A percentile compares a stretch with the other conserved stretches of the same genome.
Evolutionary conservation across 2,329 filamentous ascomycete genomes (phyloP).

Genomic region (Orbilia blumenaviensis): DNA sequence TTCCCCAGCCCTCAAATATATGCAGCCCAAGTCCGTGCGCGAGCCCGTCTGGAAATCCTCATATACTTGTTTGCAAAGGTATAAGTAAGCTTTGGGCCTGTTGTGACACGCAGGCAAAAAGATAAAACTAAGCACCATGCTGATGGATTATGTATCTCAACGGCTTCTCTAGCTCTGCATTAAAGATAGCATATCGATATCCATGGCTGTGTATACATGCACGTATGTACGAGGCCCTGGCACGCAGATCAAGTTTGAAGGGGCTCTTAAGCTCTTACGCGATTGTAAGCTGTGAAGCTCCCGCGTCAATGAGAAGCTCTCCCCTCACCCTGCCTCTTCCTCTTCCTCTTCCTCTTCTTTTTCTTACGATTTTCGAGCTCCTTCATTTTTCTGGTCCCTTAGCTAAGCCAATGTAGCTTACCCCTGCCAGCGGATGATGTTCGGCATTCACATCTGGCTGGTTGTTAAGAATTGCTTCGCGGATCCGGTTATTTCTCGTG

Average conservation of each 20-base stretch:
- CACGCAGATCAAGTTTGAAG: constrained; percentile 14
- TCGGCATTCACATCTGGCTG: background rate
- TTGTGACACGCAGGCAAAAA: constrained; percentile 27
- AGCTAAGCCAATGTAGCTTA: background rate
- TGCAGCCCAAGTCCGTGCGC: constrained; percentile 49
- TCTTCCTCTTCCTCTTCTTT: no score
- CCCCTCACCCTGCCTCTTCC: no score
- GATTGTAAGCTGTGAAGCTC: constrained; percentile 16
- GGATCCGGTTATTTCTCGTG: constrained; percentile 46
- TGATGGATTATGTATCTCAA: constrained; percentile 7
- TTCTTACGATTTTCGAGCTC: constrained; percentile 27
- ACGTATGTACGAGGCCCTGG: constrained; percentile 1
- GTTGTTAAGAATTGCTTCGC: background rate
- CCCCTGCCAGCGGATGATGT: background rate
- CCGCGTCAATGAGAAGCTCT: background rate
- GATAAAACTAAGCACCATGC: constrained; percentile 5
- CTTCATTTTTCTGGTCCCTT: constrained; percentile 26
- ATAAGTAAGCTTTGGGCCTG: constrained; percentile 36
- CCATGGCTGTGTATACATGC: no score
- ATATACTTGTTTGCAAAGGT: constrained; percentile 31
- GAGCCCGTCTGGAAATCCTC: constrained; percentile 43
- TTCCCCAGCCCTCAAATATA: constrained; percentile 5
- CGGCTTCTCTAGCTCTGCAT: constrained; percentile 1
- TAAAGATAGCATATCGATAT: constrained; percentile 19
- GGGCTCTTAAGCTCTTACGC: constrained; percentile 13